These are phyloP conservation scores for Phytophthora constricta DNA, from an alignment of 352 stramenopile species.

Conservation along the genomic window DNA sequence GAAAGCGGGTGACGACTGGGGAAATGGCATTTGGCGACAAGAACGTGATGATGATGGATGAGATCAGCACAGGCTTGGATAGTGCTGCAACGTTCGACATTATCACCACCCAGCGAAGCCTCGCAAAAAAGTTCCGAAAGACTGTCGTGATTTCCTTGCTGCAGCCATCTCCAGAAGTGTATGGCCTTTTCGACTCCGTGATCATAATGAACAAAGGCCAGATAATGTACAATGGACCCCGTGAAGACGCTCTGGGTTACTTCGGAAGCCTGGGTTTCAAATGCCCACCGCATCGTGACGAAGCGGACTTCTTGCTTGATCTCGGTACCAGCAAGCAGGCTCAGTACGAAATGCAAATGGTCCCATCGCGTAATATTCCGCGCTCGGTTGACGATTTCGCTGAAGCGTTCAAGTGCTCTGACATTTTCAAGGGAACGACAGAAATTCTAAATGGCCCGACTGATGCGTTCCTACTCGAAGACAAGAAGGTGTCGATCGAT, in stretches of 20 bases:
- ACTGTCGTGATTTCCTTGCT: constrained; percentile 82
- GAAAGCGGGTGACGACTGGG: neutral
- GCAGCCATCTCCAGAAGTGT: constrained; percentile 92
- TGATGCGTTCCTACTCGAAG: neutral
- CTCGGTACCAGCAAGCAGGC: constrained; percentile 47
- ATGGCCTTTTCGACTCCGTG: constrained; percentile 93
- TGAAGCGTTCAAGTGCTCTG: constrained; percentile 42
- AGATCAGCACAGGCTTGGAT: constrained; percentile 74
- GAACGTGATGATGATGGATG: constrained; percentile 82
- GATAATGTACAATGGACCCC: constrained; percentile 89
- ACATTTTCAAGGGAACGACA: constrained; percentile 44
- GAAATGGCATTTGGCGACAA: constrained; percentile 82
- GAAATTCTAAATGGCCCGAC: neutral
- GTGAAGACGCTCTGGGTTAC: constrained; percentile 65
- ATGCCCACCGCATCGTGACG: constrained; percentile 71
- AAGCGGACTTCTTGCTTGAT: constrained; percentile 92
- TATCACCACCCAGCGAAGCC: constrained; percentile 45
- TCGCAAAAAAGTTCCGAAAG: constrained; percentile 55
- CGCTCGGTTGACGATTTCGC: constrained; percentile 44
- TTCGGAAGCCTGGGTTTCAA: constrained; percentile 77
- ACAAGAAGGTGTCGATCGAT: neutral
- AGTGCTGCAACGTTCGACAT: constrained; percentile 67
- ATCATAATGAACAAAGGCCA: constrained; percentile 90
- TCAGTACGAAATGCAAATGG: constrained; percentile 33
- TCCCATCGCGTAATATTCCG: constrained; percentile 2